These are phyloP conservation scores for Candida smagusa DNA, from an alignment of 1,139 yeast genomes.

Conservation along the genomic window DNA sequence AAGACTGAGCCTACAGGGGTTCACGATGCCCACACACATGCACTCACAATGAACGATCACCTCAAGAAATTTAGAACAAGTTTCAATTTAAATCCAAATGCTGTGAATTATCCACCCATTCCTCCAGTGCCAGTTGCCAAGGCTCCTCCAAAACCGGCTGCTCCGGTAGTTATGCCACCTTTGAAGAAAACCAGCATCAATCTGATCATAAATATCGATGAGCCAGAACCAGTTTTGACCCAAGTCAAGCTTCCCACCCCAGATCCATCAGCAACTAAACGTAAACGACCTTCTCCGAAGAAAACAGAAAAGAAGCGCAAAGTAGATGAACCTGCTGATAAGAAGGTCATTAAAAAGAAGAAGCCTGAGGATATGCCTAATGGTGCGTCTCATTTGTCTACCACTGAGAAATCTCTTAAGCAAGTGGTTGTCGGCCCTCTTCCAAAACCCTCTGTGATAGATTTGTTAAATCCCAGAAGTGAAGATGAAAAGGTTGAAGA, in stretches of 20 bases:
- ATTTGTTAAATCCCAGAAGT: slow-evolving; percentile 12
- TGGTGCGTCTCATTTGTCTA: slow-evolving; percentile 11
- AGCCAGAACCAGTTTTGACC: slow-evolving; percentile 10
- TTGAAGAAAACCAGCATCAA: slow-evolving; percentile 34
- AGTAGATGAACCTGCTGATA: slow-evolving; percentile 13
- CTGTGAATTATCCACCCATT: slow-evolving; percentile 4
- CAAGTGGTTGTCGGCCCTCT: slow-evolving; percentile 7
- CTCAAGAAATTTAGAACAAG: slow-evolving; percentile 33
- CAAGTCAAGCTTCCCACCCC: slow-evolving; percentile 3
- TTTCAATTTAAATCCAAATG: slow-evolving; percentile 13
- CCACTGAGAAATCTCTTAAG: slow-evolving; percentile 16
- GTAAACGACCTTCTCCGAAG: slow-evolving; percentile 14
- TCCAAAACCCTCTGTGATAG: slow-evolving; percentile 19
- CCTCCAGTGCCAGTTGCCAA: slow-evolving; percentile 3
- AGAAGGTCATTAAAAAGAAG: slow-evolving; percentile 4
- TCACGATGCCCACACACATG: slow-evolving; percentile 6
- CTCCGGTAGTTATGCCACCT: background rate
- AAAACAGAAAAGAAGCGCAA: slow-evolving; percentile 15
- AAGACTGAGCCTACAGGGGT: background rate
- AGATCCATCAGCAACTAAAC: slow-evolving; percentile 8
- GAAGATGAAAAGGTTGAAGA: slow-evolving; percentile 9
- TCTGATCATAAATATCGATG: slow-evolving; percentile 35
- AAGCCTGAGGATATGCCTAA: slow-evolving; percentile 13
- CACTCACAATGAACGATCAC: slow-evolving; percentile 18
- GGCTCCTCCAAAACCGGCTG: slow-evolving; percentile 1